phyloP scores from a whole-genome alignment of 2,329 filamentous ascomycete species.

The Phialophora expanda region DNA sequence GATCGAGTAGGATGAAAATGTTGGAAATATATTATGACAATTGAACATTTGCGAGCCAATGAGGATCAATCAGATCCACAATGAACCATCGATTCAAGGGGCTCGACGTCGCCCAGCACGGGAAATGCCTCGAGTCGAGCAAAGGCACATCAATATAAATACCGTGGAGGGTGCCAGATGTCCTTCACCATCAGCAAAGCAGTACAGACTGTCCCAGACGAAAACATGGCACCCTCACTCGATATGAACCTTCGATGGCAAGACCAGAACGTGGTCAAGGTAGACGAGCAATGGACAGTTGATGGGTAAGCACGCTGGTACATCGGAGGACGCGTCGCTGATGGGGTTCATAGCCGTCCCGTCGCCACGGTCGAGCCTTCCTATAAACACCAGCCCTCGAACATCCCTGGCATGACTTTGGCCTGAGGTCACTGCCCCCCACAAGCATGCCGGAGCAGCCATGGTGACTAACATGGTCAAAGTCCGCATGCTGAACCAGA shows the following conservation, averaged over 20 bases:
- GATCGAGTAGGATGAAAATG: neutral
- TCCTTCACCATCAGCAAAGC: neutral
- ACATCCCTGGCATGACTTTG: neutral
- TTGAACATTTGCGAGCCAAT: neutral
- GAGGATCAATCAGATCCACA: neutral
- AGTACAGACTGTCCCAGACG: neutral
- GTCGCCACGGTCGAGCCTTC: neutral
- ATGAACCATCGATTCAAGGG: neutral
- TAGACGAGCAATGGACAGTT: slow-evolving; percentile 22
- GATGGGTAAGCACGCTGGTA: slow-evolving; percentile 45
- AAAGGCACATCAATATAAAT: neutral
- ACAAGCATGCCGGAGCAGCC: neutral
- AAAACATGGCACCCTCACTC: neutral
- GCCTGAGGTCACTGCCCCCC: neutral
- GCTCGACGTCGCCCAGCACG: neutral
- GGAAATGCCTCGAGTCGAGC: neutral
- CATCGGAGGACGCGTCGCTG: neutral
- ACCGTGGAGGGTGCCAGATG: neutral
- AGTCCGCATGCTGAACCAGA: slow-evolving; percentile 53
- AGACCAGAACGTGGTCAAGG: slow-evolving; percentile 26
- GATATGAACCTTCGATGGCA: slow-evolving; percentile 25
- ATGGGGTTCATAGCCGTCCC: neutral
- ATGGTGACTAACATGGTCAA: slow-evolving; percentile 14
- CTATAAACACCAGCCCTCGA: neutral
- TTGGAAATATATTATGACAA: neutral